Evolutionary conservation across 2,329 filamentous ascomycete species (phyloP), one percentile per base, ranked within the genome.

Genomic region (Microascus cirrosus): DNA sequence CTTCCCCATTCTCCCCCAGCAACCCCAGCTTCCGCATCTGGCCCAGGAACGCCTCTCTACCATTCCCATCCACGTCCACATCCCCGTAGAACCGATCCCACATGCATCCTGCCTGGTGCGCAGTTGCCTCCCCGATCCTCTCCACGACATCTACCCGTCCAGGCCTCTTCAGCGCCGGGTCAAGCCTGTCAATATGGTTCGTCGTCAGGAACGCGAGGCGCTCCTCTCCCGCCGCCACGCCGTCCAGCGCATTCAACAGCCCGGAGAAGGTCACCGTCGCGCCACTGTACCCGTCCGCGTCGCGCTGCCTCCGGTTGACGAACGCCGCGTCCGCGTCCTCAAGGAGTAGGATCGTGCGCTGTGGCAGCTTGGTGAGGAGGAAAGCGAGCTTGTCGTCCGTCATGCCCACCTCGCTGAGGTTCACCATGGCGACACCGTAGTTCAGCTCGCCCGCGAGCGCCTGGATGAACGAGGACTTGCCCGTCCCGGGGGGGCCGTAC

Each of bases 71-170:
- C 1, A 65, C 63, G 66, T 96, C 92, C 25, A 90, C 75, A 36
- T 95, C 89, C 3, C 88, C 87, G 67, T 97, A 99, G 74, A 97
- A 99, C 22, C 94, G 84, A 70, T 95, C 87, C 91, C 93, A 99
- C 74, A 99, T 88, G 70, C 87, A 79, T 15, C 77, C 82, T 20
- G 95, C 92, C 72, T 97, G 94, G 69, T 89, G 87, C 59, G 84
- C 79, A 2, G 89, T 93, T 35, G 93, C 91, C 70, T 96, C 89
- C 42, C 92, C 93, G 54, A 99, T 86, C 58, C 90, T 83, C 3
- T 95, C 82, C 63, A 90, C 94, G 86, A 97, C 88, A 71, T 99
- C 94, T 1, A 99, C 91, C 54, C 94, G 82, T 0, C 94, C 94
- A 0, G 94, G 94, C 25, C 94, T 81, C 54, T 97, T 90, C 50